A percentile compares a stretch with the other conserved stretches of the same genome.
These are phyloP conservation scores for Brassica juncea DNA, from an alignment of 345 rosid genomes.

Conservation along the genomic window DNA sequence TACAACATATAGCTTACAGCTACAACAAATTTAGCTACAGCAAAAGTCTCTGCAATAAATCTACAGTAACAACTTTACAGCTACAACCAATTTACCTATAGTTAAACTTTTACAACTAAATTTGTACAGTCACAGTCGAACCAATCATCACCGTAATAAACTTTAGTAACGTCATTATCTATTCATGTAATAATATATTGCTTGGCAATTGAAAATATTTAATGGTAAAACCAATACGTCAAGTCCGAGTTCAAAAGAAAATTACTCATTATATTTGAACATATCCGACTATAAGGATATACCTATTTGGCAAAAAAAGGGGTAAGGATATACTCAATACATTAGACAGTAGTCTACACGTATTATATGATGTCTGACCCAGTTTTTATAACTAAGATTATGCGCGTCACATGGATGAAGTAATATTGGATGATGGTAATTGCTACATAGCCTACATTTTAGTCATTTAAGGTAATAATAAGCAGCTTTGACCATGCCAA, in stretches of 20 bases:
- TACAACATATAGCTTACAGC: too few relatives aligned
- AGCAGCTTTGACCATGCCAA: conserved; percentile 17
- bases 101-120: too few relatives aligned
- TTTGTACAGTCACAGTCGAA: too few relatives aligned
- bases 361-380: background rate
- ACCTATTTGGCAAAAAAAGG: background rate
- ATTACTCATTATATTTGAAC: background rate
- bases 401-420: background rate
- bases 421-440: conserved; percentile 4
- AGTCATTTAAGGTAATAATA: background rate
- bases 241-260: background rate
- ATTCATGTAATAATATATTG: background rate
- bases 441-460: background rate
- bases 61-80: too few relatives aligned
- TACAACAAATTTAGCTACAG: too few relatives aligned
- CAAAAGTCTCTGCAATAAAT: too few relatives aligned
- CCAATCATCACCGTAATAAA: too few relatives aligned
- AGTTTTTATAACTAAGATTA: conserved; percentile 1
- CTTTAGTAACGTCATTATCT: background rate
- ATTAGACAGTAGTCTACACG: conserved; percentile 22
- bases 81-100: too few relatives aligned
- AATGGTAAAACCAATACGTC: background rate
- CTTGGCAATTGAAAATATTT: background rate
- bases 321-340: background rate
- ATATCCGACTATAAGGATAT: background rate